Conservation (phyloP, 2,329 filamentous ascomycete genomes). For the Cordyceps cicadae region DNA sequence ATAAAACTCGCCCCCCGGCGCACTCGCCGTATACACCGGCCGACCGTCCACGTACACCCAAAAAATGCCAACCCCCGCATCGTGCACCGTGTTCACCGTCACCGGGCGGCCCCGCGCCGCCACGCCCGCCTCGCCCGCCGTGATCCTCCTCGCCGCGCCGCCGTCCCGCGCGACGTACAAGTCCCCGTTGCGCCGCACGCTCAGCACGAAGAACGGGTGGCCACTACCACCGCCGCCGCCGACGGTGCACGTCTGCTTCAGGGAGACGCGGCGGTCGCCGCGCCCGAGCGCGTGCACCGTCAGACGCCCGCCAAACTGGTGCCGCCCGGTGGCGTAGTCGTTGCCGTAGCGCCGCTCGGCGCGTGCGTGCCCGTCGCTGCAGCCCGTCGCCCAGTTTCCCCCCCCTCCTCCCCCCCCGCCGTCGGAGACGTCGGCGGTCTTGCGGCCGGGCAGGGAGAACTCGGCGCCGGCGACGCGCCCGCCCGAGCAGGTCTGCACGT, state of each 20-base stretch:
- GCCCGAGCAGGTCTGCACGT: neutral
- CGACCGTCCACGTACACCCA: slow-evolving; percentile 18
- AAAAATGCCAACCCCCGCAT: slow-evolving; percentile 13
- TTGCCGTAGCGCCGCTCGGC: slow-evolving; percentile 5
- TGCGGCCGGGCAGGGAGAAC: neutral
- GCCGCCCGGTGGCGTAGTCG: neutral
- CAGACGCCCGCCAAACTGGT: slow-evolving; percentile 11
- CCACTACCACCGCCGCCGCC: too few relatives aligned
- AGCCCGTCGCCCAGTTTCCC: too few relatives aligned
- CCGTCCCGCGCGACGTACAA: slow-evolving; percentile 17
- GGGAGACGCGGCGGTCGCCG: slow-evolving; percentile 15
- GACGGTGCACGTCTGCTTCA: slow-evolving; percentile 20
- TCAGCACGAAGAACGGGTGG: slow-evolving; percentile 17
- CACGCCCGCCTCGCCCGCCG: slow-evolving; percentile 13
- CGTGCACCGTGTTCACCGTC: slow-evolving; percentile 19
- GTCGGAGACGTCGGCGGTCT: neutral
- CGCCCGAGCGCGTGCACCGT: slow-evolving; percentile 17
- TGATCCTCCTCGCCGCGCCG: too few relatives aligned
- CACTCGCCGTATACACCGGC: neutral
- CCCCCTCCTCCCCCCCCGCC: too few relatives aligned
- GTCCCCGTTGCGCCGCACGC: slow-evolving; percentile 11
- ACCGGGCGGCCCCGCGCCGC: slow-evolving; percentile 15
- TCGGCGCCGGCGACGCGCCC: neutral
- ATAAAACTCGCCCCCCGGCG: neutral
- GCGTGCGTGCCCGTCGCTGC: slow-evolving; percentile 1